phyloP scores from a whole-genome alignment of 1,139 yeast genomes.

The Pichia kudriavzevii region DNA sequence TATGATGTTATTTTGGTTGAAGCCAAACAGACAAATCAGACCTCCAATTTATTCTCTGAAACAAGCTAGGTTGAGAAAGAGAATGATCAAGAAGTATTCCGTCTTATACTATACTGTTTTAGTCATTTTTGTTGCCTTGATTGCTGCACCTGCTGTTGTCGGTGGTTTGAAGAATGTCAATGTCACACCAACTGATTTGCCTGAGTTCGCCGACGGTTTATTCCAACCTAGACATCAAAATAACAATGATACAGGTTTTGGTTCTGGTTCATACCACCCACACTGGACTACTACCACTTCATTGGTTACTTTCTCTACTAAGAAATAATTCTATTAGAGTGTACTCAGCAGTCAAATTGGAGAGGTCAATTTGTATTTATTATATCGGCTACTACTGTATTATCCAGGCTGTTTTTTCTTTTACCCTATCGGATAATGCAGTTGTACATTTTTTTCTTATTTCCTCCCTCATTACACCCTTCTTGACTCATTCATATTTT shows the following conservation, averaged over 20 bases:
- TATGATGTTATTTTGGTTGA: slow-evolving; percentile 96
- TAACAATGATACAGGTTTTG: slow-evolving; percentile 76
- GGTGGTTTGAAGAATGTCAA: slow-evolving; percentile 30
- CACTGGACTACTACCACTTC: slow-evolving; percentile 50
- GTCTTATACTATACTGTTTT: slow-evolving; percentile 69
- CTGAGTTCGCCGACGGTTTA: slow-evolving; percentile 58
- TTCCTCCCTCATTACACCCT: no score
- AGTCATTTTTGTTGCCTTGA: slow-evolving; percentile 61
- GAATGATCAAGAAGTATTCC: slow-evolving; percentile 96
- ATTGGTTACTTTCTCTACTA: slow-evolving; percentile 54
- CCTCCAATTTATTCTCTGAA: slow-evolving; percentile 97
- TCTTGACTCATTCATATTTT: no score
- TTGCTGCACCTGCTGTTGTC: slow-evolving; percentile 89
- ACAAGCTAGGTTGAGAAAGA: slow-evolving; percentile 95
- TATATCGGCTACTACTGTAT: no score
- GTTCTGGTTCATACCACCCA: slow-evolving; percentile 43
- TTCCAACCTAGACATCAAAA: slow-evolving; percentile 80
- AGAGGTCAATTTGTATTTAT: no score
- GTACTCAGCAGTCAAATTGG: no score
- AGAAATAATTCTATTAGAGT: no score
- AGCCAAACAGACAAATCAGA: slow-evolving; percentile 95
- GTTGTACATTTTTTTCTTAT: no score
- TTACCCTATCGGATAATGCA: no score
- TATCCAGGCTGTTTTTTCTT: no score
- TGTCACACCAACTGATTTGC: slow-evolving; percentile 31